A percentile compares a stretch with the other conserved stretches of the same genome.
phyloP scores from a whole-genome alignment of 441 rosid genomes.

The Gossypium gossypioides region DNA sequence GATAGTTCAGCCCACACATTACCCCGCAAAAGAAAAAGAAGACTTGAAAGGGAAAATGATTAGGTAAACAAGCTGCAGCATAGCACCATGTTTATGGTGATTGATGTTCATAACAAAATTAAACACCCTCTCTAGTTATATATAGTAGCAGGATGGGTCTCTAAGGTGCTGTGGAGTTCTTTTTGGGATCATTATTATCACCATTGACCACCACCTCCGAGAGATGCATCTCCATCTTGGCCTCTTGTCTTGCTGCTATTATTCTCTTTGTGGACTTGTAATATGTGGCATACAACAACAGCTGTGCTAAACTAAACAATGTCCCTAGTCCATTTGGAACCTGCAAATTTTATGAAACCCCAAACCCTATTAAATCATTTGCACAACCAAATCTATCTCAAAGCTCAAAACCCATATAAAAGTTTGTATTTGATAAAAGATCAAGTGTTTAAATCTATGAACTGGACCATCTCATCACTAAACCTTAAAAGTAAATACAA shows the following conservation, averaged over 20 bases:
- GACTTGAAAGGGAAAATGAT: neutral
- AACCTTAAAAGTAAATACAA: too few relatives aligned
- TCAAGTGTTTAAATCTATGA: too few relatives aligned
- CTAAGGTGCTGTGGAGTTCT: neutral
- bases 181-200: conserved; percentile 12
- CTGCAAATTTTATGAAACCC: conserved; percentile 15
- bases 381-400: neutral
- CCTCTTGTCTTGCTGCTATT: conserved; percentile 27
- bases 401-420: neutral
- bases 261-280: conserved; percentile 44
- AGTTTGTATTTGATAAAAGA: neutral
- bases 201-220: conserved; percentile 25
- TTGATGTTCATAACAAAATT: neutral
- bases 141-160: neutral
- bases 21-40: too few relatives aligned
- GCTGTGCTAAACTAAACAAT: conserved; percentile 36
- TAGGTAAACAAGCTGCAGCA: neutral
- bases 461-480: too few relatives aligned
- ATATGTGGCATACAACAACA: conserved; percentile 38
- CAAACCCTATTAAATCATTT: neutral
- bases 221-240: conserved; percentile 20
- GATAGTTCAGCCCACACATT: neutral
- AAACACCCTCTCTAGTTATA: neutral
- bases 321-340: conserved; percentile 54
- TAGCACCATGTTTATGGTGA: neutral